phyloP scores from a whole-genome alignment of 1,284 basidiomycete genomes.

The Heterobasidion occidentale region DNA sequence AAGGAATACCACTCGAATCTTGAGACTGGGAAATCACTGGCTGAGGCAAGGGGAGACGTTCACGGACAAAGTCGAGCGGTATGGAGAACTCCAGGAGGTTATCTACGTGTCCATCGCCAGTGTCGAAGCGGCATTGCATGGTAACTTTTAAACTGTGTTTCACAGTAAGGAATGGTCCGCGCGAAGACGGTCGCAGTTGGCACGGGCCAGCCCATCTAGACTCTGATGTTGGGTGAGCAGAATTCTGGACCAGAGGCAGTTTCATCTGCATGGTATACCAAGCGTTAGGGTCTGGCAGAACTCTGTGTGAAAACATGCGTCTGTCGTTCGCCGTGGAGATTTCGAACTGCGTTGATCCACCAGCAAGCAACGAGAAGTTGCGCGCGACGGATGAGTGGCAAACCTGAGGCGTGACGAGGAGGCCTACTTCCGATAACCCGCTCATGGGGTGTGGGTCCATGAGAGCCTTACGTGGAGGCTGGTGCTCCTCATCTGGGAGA shows the following conservation, averaged over 20 bases:
- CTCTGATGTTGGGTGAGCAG: constrained; percentile 13
- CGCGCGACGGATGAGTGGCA: constrained; percentile 22
- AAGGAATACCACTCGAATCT: neutral
- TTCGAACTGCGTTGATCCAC: constrained; percentile 32
- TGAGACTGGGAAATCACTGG: neutral
- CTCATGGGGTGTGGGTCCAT: constrained; percentile 43
- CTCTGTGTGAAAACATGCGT: constrained; percentile 34
- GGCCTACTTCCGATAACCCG: constrained; percentile 45
- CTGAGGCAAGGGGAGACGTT: constrained; percentile 5
- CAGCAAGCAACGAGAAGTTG: constrained; percentile 47
- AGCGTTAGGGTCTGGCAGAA: constrained; percentile 15
- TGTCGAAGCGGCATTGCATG: constrained; percentile 47
- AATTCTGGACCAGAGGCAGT: constrained; percentile 36
- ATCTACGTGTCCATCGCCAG: constrained; percentile 24
- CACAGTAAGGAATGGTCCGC: constrained; percentile 51
- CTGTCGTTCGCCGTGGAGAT: constrained; percentile 30
- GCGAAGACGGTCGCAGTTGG: constrained; percentile 35
- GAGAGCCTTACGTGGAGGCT: constrained; percentile 57
- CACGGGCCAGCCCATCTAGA: constrained; percentile 34
- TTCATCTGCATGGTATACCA: constrained; percentile 59
- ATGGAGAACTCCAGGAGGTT: constrained; percentile 30
- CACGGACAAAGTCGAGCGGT: constrained; percentile 45
- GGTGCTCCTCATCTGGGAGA: constrained; percentile 41
- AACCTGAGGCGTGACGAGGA: constrained; percentile 24
- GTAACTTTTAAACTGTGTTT: constrained; percentile 45